Evolutionary conservation across 495 filamentous ascomycete species (phyloP).

Genomic region (Aspergillus sparsus): DNA sequence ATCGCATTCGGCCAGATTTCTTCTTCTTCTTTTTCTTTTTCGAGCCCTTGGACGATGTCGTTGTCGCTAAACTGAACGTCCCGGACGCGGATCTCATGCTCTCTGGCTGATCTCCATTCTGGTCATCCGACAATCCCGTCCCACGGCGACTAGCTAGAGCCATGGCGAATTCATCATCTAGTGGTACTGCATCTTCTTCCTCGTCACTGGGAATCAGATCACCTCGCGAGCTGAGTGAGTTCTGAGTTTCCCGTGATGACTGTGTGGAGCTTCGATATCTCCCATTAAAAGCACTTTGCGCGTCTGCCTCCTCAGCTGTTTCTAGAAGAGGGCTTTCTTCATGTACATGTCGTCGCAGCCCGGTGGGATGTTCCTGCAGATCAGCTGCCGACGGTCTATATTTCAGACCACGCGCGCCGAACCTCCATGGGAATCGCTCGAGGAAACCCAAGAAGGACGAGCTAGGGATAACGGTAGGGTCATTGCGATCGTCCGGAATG

Average conservation of each 20-base stretch:
- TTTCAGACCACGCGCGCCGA: constrained; percentile 73
- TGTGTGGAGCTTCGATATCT: constrained; percentile 77
- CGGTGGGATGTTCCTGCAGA: constrained; percentile 81
- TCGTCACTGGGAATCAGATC: constrained; percentile 95
- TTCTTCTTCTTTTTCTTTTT: constrained; percentile 36
- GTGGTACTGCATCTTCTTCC: constrained; percentile 84
- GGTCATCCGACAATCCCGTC: constrained; percentile 66
- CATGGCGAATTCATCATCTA: constrained; percentile 92
- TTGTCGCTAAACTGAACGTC: constrained; percentile 56
- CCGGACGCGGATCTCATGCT: constrained; percentile 60
- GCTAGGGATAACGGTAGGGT: constrained; percentile 89
- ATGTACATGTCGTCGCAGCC: constrained; percentile 39
- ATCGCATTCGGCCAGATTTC: constrained; percentile 31
- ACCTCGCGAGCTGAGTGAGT: constrained; percentile 87
- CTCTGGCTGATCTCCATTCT: constrained; percentile 67
- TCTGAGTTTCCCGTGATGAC: constrained; percentile 79
- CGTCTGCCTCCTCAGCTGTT: constrained; percentile 52
- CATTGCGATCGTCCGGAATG: constrained; percentile 59
- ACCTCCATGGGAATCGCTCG: constrained; percentile 78
- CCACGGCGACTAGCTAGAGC: constrained; percentile 63
- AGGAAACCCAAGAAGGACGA: constrained; percentile 86
- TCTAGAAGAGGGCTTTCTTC: constrained; percentile 77
- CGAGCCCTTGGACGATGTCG: constrained; percentile 49
- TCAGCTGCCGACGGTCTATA: constrained; percentile 93
- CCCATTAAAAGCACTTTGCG: constrained; percentile 41